Evolutionary conservation across 306 rosid species (phyloP), one percentile per base, ranked within the genome.

Genomic region (Sechiopsis laciniata): DNA sequence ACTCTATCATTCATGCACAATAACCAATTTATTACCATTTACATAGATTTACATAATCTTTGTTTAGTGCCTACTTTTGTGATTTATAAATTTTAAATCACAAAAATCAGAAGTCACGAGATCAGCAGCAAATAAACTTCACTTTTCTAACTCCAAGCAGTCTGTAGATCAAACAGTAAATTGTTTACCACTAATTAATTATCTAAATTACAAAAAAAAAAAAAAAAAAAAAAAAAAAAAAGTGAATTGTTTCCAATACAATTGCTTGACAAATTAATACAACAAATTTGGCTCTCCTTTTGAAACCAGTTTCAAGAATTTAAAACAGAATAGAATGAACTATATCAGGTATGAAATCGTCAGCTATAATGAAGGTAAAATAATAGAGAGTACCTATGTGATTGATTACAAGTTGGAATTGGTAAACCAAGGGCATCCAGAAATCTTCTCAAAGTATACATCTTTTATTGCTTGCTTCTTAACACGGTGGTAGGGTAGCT

Each of bases 301-400:
- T 22, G 60, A 45, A 52, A 48, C 48, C 59, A 50, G 60, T 52
- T 51, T 29, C 42, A 70, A 70, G 13, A 70, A 70, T 70, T 32
- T 70, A 48, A 15, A 17, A 64, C 71, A 37, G 71, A 48, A 68
- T 42, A 50, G 21, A 70, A 26, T 70, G 26, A 70, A 52, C 60
- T 70, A 70, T 51, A 50, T 69, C 59, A 50, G 10, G 46, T 51
- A 50, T 19, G 17, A 12, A 42, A 19, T 20, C 2, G 53, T 13
- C 35, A 65, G 37, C 73, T 68, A 19, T 6, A 20, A 20, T 20
- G 22, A 24, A 45, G 29, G 55, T 42, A 50, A 14, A 37, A 37
- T 40, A 24, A 70, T 24, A 50, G 74, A 69, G 74, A 26, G 59
- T 70, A 70, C 74, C 74, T 51, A 70, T 26, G 45, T 70, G 74